Percentiles rank a stretch among this genome's conserved stretches.
These are phyloP conservation scores for Neurospora sp. DNA, from an alignment of 495 filamentous ascomycete genomes.

Conservation along the genomic window DNA sequence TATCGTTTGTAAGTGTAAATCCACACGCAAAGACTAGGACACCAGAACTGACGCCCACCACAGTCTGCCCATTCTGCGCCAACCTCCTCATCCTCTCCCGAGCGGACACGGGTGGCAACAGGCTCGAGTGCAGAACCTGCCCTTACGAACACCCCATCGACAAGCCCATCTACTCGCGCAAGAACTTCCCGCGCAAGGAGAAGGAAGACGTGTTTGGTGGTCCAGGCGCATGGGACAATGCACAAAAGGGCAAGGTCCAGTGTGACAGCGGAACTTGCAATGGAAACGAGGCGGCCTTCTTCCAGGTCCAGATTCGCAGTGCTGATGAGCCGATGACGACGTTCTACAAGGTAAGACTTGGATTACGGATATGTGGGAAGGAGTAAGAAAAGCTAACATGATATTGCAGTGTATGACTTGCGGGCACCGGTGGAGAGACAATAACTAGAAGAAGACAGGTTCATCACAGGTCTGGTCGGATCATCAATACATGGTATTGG, in stretches of 20 bases:
- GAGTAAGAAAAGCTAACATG: constrained; percentile 9
- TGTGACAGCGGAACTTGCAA: constrained; percentile 69
- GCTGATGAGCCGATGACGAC: constrained; percentile 98
- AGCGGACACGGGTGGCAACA: constrained; percentile 38
- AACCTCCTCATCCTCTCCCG: constrained; percentile 67
- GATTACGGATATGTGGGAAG: neutral
- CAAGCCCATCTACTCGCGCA: constrained; percentile 65
- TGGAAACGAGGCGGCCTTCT: constrained; percentile 76
- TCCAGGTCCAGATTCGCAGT: constrained; percentile 93
- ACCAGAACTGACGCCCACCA: constrained; percentile 1
- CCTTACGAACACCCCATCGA: constrained; percentile 76
- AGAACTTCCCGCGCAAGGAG: constrained; percentile 66
- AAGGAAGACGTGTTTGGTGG: constrained; percentile 89
- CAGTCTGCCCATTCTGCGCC: constrained; percentile 87
- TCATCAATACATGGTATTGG: constrained; percentile 9
- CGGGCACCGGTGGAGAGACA: constrained; percentile 47
- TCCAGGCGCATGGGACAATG: constrained; percentile 78
- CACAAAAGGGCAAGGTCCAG: constrained; percentile 65
- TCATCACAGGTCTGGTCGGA: neutral
- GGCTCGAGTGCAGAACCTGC: constrained; percentile 88
- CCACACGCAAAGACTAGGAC: neutral
- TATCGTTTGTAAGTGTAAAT: constrained; percentile 48
- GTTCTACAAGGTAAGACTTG: constrained; percentile 69
- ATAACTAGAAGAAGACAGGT: constrained; percentile 18
- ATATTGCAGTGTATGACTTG: constrained; percentile 47